A percentile compares a stretch with the other conserved stretches of the same genome.
Evolutionary conservation across 768 basidiomycete genomes (phyloP).

Genomic region (Macrolepiota dolichaula): DNA sequence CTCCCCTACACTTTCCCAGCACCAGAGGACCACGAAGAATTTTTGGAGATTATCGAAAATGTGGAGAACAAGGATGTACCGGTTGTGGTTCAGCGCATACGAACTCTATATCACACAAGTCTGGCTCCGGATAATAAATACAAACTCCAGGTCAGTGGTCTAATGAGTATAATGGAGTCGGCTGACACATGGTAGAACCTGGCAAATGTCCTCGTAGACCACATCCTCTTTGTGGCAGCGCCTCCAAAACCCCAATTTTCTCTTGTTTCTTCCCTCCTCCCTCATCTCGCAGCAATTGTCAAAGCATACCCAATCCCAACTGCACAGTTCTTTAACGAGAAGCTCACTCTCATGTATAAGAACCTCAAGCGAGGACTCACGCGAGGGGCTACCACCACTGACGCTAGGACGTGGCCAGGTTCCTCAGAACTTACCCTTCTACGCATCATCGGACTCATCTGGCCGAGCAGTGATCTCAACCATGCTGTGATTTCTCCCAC

Average conservation of each 20-base stretch:
- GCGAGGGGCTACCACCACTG: slow-evolving; percentile 52
- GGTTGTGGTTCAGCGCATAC: slow-evolving; percentile 84
- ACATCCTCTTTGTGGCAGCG: slow-evolving; percentile 73
- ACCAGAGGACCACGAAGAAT: slow-evolving; percentile 82
- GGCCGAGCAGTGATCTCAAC: slow-evolving; percentile 94
- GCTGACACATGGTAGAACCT: slow-evolving; percentile 48
- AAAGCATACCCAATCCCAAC: slow-evolving; percentile 78
- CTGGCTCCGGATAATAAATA: slow-evolving; percentile 88
- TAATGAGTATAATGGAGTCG: background rate
- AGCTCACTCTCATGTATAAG: slow-evolving; percentile 89
- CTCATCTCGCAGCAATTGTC: slow-evolving; percentile 76
- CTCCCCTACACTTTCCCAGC: slow-evolving; percentile 93
- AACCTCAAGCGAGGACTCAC: slow-evolving; percentile 84
- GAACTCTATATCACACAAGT: slow-evolving; percentile 88
- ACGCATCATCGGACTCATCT: slow-evolving; percentile 74
- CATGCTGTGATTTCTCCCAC: slow-evolving; percentile 88
- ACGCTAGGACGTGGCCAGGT: slow-evolving; percentile 87
- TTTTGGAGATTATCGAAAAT: slow-evolving; percentile 76
- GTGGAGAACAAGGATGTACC: slow-evolving; percentile 71
- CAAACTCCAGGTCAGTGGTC: slow-evolving; percentile 74
- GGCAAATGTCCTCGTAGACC: slow-evolving; percentile 79
- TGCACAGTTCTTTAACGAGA: slow-evolving; percentile 76
- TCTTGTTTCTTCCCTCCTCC: slow-evolving; percentile 63
- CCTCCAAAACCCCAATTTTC: slow-evolving; percentile 57
- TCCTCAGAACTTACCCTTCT: slow-evolving; percentile 78